Base-by-base conservation (phyloP, 768 basidiomycete species). In the Candolleomyces eurysporus region DNA sequence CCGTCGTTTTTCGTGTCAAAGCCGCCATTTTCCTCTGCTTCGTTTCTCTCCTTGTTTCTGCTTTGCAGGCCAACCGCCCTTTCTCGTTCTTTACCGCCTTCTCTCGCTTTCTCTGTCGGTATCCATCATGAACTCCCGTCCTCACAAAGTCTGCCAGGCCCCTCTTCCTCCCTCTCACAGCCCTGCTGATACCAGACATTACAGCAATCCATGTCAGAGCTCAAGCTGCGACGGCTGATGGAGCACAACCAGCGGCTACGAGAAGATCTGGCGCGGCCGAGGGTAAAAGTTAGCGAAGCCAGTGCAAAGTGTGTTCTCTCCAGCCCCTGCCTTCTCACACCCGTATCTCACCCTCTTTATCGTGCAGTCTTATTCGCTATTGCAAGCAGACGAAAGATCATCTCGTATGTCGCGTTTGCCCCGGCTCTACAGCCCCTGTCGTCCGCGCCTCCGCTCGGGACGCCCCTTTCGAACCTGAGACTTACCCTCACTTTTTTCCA, bases 181-280 rank as follows among this genome's bases (percentile, higher is more conserved):
- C 39, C 59, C 26, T 49, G 59, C 32, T 56, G 57, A 52, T 36
- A 42, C 43, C n/a, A 55, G 16, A 26, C 8, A 11, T 68, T 60
- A 53, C 68, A 84, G 84, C 94, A 95, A 84, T 92, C 93, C 69
- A 96, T 98, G 94, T 92, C 92, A 54, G 96, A 97, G 84, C 90
- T 97, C 72, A 97, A 96, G 84, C 88, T 97, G 64, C 87, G 95
- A 42, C 83, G 96, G 45, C 79, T 98, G 71, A 91, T 89, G 55
- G 96, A 98, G 77, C 94, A 97, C 78, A 98, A 96, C 71, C 89
- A 92, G 73, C 84, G 96, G 65, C 75, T 97, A 71, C 81, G 89
- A 69, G 96, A 97, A 71, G 96, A 98, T 74, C 78, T 98, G 63
- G 86, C 89, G 48, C 79, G 95, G 66, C 93, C 94, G n/a, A 82